Percentiles rank a stretch among this genome's conserved stretches.
phyloP scores from a whole-genome alignment of 208 protist species.

The Endotrypanum monterogeii region DNA sequence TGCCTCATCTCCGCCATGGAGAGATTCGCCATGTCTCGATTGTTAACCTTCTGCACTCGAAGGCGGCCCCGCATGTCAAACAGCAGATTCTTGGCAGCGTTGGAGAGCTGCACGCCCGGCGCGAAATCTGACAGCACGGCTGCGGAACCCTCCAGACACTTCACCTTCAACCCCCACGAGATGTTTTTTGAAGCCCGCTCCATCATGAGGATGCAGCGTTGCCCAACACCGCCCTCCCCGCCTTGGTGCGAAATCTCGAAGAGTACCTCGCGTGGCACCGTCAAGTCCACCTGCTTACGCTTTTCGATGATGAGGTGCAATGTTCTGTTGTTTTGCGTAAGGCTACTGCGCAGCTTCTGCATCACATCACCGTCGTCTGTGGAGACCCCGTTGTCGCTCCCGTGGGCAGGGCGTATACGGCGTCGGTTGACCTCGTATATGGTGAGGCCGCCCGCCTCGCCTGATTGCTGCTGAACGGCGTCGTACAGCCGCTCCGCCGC shows the following conservation, averaged over 20 bases:
- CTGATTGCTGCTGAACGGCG: constrained; percentile 42
- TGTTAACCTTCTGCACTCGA: constrained; percentile 46
- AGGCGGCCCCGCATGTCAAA: constrained; percentile 40
- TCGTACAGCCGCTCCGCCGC: constrained; percentile 45
- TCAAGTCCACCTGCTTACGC: constrained; percentile 30
- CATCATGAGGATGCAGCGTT: constrained; percentile 61
- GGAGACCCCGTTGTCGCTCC: constrained; percentile 13
- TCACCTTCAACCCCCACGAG: constrained; percentile 56
- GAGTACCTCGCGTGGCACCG: constrained; percentile 48
- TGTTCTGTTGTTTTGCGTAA: constrained; percentile 15
- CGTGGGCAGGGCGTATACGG: constrained; percentile 23
- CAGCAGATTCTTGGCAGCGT: constrained; percentile 51
- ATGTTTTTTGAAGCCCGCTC: constrained; percentile 42
- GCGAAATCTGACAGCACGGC: constrained; percentile 36
- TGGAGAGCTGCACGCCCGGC: constrained; percentile 36
- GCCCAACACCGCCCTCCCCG: constrained; percentile 50
- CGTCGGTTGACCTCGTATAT: constrained; percentile 54
- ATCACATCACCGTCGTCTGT: constrained; percentile 10
- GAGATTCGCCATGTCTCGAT: constrained; percentile 25
- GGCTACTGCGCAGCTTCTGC: constrained; percentile 16
- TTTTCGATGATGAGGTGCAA: constrained; percentile 33
- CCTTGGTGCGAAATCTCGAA: constrained; percentile 53
- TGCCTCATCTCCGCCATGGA: constrained; percentile 14
- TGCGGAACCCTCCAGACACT: not conserved
- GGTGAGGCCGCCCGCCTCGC: constrained; percentile 24